A percentile compares a stretch with the other conserved stretches of the same genome.
These are phyloP conservation scores for Croton setiger DNA, from an alignment of 441 rosid genomes.

Conservation along the genomic window DNA sequence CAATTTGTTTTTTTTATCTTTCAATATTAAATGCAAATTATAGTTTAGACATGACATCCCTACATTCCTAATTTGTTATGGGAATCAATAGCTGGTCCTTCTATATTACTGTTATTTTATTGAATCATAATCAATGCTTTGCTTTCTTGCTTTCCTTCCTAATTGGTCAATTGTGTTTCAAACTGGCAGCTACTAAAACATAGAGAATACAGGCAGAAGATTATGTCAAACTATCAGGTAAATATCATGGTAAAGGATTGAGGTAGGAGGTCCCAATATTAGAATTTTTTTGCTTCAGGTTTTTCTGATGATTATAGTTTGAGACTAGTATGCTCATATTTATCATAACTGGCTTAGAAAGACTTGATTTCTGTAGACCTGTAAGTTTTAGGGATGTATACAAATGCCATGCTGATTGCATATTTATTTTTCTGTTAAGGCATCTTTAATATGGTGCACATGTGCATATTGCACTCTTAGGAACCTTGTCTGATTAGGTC, in stretches of 20 bases:
- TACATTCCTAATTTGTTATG: not conserved
- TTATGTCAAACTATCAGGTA: slow-evolving; percentile 65
- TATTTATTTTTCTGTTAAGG: not conserved
- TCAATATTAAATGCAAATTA: not conserved
- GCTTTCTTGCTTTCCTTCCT: not conserved
- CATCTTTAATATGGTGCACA: not conserved
- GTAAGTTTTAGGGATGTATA: not conserved
- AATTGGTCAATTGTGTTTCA: not conserved
- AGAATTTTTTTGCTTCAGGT: not conserved
- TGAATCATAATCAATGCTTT: slow-evolving; percentile 1
- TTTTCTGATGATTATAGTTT: not conserved
- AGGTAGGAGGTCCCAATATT: not conserved
- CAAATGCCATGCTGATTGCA: not conserved
- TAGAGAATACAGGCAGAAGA: slow-evolving; percentile 64
- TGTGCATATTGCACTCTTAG: not conserved
- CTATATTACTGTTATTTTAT: not conserved
- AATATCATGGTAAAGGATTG: not conserved
- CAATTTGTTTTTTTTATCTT: not conserved
- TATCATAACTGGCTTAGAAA: not conserved
- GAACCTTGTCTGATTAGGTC: not conserved
- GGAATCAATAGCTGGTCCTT: not conserved
- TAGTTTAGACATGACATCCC: not conserved
- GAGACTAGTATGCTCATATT: not conserved
- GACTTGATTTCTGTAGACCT: not conserved
- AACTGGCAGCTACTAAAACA: slow-evolving; percentile 56